Base-by-base conservation (phyloP, 176 grass and related monocot species). In the Bolboschoenus planiculmis region DNA sequence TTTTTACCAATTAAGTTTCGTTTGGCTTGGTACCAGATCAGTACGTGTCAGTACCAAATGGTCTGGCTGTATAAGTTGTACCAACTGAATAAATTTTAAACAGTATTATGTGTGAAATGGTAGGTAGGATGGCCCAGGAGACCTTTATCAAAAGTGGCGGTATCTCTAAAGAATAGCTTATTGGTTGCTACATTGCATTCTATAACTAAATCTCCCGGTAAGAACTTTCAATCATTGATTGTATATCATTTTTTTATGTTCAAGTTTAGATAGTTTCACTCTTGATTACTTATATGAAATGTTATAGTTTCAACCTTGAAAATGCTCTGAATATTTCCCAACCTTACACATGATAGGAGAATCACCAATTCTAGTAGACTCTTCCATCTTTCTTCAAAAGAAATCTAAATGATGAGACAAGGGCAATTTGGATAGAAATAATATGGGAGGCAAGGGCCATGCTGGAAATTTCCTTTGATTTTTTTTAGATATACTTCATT, bases 71-170 rank as follows among this genome's bases (percentile, higher is more conserved):
- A 74, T 46, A 27, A 74, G 23, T 7, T 42, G 58, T 83, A 39
- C 13, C 4, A 61, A 33, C 1, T 3, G 30, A 13, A 21, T 27
- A 79, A 81, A 53, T 81, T 14, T 73, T 44, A 60, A 78, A 78
- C 65, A 36, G 78, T 76, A 76, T 55, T 85, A 74, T 62, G 82
- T 50, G 82, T 56, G 13, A 83, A 85, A 42, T 83, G 40, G 63
- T 82, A 97, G 95, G 95, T 94, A 82, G 95, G 95, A 89, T 97
- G 95, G 95, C 95, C 95, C 55, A 92, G 92, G 53, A 94, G 95
- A 88, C 95, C 95, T 54, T 84, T 94, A 81, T 88, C 90, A 36
- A 97, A 94, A 89, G 85, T 97, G 84, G 90, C 92, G 21, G 88
- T 88, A 61, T 97, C 95, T 74, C 85, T 97, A 81, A 97, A 91